A percentile compares a stretch with the other conserved stretches of the same genome.
These are phyloP conservation scores for Petunia axillaris DNA, from an alignment of 257 asterid species.

Conservation along the genomic window DNA sequence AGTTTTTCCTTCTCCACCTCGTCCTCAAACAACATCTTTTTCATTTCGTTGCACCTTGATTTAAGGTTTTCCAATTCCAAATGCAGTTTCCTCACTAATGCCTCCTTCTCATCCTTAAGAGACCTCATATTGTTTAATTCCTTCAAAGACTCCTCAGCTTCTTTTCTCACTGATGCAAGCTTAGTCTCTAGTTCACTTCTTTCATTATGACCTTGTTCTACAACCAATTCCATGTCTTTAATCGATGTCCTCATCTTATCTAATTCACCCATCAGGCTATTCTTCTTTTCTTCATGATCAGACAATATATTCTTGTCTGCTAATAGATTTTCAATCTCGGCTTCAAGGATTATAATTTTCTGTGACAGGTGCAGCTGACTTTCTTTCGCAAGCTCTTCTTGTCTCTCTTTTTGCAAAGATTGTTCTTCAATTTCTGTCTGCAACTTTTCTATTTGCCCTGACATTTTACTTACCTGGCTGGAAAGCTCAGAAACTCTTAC, in stretches of 20 bases:
- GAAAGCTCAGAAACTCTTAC: constrained; percentile 56
- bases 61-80: constrained; percentile 54
- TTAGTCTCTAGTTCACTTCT: constrained; percentile 52
- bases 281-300: constrained; percentile 48
- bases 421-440: constrained; percentile 55
- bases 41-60: constrained; percentile 48
- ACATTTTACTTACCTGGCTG: constrained; percentile 46
- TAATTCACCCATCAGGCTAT: constrained; percentile 45
- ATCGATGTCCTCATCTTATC: constrained; percentile 47
- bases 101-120: constrained; percentile 63
- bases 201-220: constrained; percentile 51
- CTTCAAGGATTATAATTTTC: constrained; percentile 56
- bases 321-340: constrained; percentile 44
- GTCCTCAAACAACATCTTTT: constrained; percentile 42
- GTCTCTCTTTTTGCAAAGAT: constrained; percentile 47
- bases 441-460: constrained; percentile 44
- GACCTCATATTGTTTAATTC: constrained; percentile 47
- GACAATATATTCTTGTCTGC: constrained; percentile 43
- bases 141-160: constrained; percentile 45
- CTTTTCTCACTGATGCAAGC: constrained; percentile 41
- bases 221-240: constrained; percentile 50
- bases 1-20: constrained; percentile 66
- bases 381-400: constrained; percentile 52
- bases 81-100: constrained; percentile 43
- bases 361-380: constrained; percentile 45